Conservation (phyloP, 2,329 filamentous ascomycete genomes). For the Chaetomiaceae sp. region DNA sequence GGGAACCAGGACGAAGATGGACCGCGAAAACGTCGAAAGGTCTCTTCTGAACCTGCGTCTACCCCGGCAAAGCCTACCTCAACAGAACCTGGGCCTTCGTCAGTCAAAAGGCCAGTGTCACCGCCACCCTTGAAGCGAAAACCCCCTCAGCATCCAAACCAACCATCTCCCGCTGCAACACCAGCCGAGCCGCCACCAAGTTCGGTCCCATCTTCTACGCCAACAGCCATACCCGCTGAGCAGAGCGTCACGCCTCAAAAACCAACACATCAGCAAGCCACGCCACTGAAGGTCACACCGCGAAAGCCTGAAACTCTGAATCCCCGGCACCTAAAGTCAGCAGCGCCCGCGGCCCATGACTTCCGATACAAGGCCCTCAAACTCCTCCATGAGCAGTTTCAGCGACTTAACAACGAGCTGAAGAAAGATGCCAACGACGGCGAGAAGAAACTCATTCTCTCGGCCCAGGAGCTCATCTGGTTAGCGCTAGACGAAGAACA, state of each 20-base stretch:
- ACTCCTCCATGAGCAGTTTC: conserved; percentile 61
- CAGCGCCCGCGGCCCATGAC: conserved; percentile 53
- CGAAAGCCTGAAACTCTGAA: conserved; percentile 55
- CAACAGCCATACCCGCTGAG: background rate
- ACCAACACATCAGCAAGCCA: conserved; percentile 9
- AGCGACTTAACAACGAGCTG: conserved; percentile 62
- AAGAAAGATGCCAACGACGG: conserved; percentile 47
- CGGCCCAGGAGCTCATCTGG: conserved; percentile 63
- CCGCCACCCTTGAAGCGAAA: conserved; percentile 27
- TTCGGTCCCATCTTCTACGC: conserved; percentile 6
- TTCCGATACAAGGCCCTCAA: conserved; percentile 55
- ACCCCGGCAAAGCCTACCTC: background rate
- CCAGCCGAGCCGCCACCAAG: conserved; percentile 1
- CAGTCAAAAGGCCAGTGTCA: conserved; percentile 22
- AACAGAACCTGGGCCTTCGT: conserved; percentile 7
- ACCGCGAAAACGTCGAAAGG: conserved; percentile 27
- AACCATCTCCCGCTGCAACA: conserved; percentile 1
- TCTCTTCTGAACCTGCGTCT: conserved; percentile 19
- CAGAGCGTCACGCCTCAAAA: background rate
- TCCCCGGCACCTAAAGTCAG: conserved; percentile 58
- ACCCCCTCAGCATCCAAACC: background rate
- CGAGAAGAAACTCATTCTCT: conserved; percentile 52
- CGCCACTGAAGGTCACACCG: conserved; percentile 16
- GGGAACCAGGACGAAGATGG: conserved; percentile 19
- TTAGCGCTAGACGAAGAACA: conserved; percentile 75